Evolutionary conservation across 768 basidiomycete genomes (phyloP).

Genomic region (Pleurotus cornucopiae): DNA sequence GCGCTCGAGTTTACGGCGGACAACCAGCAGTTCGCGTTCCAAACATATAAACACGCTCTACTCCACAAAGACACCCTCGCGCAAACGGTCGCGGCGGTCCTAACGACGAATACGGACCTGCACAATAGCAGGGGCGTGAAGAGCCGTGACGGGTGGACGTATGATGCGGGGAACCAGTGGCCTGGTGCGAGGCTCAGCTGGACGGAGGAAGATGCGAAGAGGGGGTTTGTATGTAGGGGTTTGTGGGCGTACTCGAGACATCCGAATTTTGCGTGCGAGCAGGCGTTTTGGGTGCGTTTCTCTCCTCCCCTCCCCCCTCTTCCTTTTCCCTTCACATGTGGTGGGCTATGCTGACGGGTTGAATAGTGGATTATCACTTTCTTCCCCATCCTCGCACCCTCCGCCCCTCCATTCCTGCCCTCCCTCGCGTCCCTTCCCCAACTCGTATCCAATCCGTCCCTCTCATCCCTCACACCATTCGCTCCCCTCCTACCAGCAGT

Average conservation of each 20-base stretch:
- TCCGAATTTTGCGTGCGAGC: slow-evolving; percentile 92
- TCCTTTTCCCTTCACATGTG: too few relatives aligned
- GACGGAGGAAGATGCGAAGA: slow-evolving; percentile 60
- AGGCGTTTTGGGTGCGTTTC: slow-evolving; percentile 70
- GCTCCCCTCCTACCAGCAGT: slow-evolving; percentile 47
- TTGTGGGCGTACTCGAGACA: slow-evolving; percentile 87
- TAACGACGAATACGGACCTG: slow-evolving; percentile 22
- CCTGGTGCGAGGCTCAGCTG: slow-evolving; percentile 60
- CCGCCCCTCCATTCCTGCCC: slow-evolving; percentile 21
- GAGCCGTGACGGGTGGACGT: slow-evolving; percentile 37
- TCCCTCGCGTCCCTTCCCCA: slow-evolving; percentile 6
- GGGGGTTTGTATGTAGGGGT: slow-evolving; percentile 84
- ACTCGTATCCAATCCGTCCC: slow-evolving; percentile 14
- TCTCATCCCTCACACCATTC: slow-evolving; percentile 2
- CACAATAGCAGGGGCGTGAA: slow-evolving; percentile 22
- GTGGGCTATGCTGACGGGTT: too few relatives aligned
- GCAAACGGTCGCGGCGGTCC: not conserved
- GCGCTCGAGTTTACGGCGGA: slow-evolving; percentile 80
- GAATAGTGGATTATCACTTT: slow-evolving; percentile 57
- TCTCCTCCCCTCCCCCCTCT: not conserved
- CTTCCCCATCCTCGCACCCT: slow-evolving; percentile 53
- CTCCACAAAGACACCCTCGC: slow-evolving; percentile 6
- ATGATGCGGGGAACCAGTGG: slow-evolving; percentile 53
- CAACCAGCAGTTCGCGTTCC: slow-evolving; percentile 87
- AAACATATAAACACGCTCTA: slow-evolving; percentile 66